Conservation (phyloP, 2,329 filamentous ascomycete species). For the Botrytis tulipae region DNA sequence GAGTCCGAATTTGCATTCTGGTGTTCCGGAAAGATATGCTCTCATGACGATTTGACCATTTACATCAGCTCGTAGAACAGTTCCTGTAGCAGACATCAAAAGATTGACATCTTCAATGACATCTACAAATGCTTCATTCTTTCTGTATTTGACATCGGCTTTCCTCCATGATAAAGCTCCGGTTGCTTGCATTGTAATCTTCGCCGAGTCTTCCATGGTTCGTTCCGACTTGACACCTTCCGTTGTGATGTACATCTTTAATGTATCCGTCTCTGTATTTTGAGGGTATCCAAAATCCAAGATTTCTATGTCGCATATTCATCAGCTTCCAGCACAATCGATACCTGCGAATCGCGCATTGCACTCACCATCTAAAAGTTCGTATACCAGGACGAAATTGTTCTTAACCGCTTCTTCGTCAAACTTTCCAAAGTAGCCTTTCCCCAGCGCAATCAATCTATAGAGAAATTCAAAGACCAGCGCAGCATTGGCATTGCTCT, state of each 20-base stretch:
- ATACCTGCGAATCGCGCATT: not conserved
- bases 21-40: conserved; percentile 92
- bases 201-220: conserved; percentile 86
- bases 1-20: conserved; percentile 97
- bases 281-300: conserved; percentile 99
- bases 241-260: conserved; percentile 99
- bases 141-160: conserved; percentile 97
- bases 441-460: conserved; percentile 82
- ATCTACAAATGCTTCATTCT: conserved; percentile 99
- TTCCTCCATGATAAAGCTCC: conserved; percentile 96
- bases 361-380: conserved; percentile 79
- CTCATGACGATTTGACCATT: conserved; percentile 98
- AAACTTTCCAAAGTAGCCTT: conserved; percentile 97
- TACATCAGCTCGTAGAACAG: conserved; percentile 91
- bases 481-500: conserved; percentile 98
- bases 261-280: conserved; percentile 96
- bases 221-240: conserved; percentile 94
- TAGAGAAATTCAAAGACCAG: conserved; percentile 98
- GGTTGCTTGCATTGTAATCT: conserved; percentile 99
- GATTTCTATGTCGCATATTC: conserved; percentile 64
- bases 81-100: conserved; percentile 96
- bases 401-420: conserved; percentile 99
- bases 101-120: conserved; percentile 99
- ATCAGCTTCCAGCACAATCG: not conserved
- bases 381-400: conserved; percentile 98